A percentile compares a stretch with the other conserved stretches of the same genome.
These are phyloP conservation scores for Bondarzewia mesenterica DNA, from an alignment of 1,284 basidiomycete genomes.

Conservation along the genomic window DNA sequence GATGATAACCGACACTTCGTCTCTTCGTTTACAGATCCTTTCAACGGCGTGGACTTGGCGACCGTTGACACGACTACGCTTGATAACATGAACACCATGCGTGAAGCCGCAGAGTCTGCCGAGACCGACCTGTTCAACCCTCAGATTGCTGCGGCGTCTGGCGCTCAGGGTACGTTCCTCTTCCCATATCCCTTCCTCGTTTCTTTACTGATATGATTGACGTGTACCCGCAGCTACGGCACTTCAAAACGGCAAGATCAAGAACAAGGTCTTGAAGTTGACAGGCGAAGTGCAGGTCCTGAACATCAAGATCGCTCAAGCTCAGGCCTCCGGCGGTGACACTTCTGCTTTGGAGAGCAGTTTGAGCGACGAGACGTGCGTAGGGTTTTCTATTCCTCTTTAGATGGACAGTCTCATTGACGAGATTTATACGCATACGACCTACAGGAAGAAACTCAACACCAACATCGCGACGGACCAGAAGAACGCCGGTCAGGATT, in stretches of 20 bases:
- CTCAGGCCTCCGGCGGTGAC: conserved; percentile 26
- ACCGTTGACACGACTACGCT: conserved; percentile 20
- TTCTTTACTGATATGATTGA: not conserved
- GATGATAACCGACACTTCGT: not conserved
- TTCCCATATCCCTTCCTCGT: not conserved
- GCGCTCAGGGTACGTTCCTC: conserved; percentile 21
- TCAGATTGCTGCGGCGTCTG: conserved; percentile 31
- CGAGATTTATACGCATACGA: not conserved
- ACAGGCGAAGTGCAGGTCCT: conserved; percentile 32
- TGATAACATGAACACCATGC: conserved; percentile 34
- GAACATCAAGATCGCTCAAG: conserved; percentile 34
- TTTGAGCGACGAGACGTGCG: conserved; percentile 25
- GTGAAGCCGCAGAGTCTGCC: conserved; percentile 33
- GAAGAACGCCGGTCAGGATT: not conserved
- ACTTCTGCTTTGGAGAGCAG: conserved; percentile 22
- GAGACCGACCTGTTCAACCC: conserved; percentile 38
- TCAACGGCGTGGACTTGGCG: conserved; percentile 28
- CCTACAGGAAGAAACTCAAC: not conserved
- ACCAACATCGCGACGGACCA: not conserved
- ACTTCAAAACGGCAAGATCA: conserved; percentile 37
- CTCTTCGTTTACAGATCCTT: conserved; percentile 21
- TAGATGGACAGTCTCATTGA: not conserved
- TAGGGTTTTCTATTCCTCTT: not conserved
- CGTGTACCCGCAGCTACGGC: conserved; percentile 22
- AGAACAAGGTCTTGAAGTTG: conserved; percentile 47